Evolutionary conservation across 495 filamentous ascomycete genomes (phyloP).

Genomic region (Penicillium alfredii): DNA sequence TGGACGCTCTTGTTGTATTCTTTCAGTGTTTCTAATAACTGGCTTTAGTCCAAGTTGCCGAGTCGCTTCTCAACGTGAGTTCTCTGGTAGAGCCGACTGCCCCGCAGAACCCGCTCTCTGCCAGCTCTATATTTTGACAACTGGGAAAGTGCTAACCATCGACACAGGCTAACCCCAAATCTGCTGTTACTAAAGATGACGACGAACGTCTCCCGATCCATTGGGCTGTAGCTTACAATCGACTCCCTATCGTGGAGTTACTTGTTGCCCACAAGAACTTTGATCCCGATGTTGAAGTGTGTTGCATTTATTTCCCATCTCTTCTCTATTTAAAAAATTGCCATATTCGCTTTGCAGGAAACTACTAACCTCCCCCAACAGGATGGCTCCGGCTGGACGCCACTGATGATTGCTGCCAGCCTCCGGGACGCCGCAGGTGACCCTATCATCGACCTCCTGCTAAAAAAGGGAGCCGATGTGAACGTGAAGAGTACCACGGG

Average conservation of each 20-base stretch:
- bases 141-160: too few species aligned
- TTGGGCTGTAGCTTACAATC: constrained; percentile 88
- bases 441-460: constrained; percentile 59
- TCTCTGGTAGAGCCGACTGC: constrained; percentile 10
- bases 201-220: constrained; percentile 91
- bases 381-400: constrained; percentile 91
- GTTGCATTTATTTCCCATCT: background rate
- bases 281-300: constrained; percentile 78
- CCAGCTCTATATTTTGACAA: too few species aligned
- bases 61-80: constrained; percentile 68
- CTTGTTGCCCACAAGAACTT: constrained; percentile 65
- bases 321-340: background rate
- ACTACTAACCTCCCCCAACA: too few species aligned
- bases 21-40: constrained; percentile 7
- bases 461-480: constrained; percentile 77
- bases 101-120: constrained; percentile 25
- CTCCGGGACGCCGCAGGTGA: constrained; percentile 57
- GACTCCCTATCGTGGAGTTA: constrained; percentile 64
- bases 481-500: constrained; percentile 66
- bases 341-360: too few species aligned
- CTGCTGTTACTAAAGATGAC: constrained; percentile 68
- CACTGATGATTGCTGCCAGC: constrained; percentile 86
- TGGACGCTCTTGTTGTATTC: too few species aligned
- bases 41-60: constrained; percentile 53
- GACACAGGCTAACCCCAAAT: constrained; percentile 67